Evolutionary conservation across 305 asterid genomes (phyloP).

Genomic region (Nicotiana rustica): DNA sequence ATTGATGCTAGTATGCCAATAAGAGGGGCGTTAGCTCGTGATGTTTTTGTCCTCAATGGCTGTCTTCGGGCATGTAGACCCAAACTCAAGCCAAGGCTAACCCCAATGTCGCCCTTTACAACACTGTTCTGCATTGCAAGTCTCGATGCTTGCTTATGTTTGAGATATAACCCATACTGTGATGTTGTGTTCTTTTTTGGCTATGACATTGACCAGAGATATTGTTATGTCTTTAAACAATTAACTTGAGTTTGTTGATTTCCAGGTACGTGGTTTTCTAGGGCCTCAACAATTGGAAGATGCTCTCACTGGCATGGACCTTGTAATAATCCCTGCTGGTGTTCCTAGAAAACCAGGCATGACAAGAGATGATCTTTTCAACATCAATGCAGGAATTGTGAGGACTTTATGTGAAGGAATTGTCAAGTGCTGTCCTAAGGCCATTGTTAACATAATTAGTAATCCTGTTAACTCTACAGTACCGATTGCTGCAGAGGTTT

Average conservation of each 20-base stretch:
- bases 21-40: no score
- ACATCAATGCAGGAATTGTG: conserved; percentile 96
- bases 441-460: conserved; percentile 84
- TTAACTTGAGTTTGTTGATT: conserved; percentile 31
- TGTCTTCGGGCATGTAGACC: neutral
- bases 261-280: conserved; percentile 90
- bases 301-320: conserved; percentile 96
- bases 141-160: neutral
- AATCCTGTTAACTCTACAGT: conserved; percentile 98
- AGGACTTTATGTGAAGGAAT: conserved; percentile 89
- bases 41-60: neutral
- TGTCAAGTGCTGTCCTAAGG: conserved; percentile 82
- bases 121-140: neutral
- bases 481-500: conserved; percentile 96
- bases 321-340: conserved; percentile 93
- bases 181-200: neutral
- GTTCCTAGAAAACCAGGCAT: conserved; percentile 98
- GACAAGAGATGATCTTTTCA: conserved; percentile 97
- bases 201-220: neutral
- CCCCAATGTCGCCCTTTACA: neutral
- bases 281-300: conserved; percentile 84
- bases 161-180: neutral
- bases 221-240: neutral
- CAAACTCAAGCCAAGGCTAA: neutral
- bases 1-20: conserved; percentile 7